Evolutionary conservation across 2,329 filamentous ascomycete species (phyloP).

Genomic region (Didymella keratinophila): DNA sequence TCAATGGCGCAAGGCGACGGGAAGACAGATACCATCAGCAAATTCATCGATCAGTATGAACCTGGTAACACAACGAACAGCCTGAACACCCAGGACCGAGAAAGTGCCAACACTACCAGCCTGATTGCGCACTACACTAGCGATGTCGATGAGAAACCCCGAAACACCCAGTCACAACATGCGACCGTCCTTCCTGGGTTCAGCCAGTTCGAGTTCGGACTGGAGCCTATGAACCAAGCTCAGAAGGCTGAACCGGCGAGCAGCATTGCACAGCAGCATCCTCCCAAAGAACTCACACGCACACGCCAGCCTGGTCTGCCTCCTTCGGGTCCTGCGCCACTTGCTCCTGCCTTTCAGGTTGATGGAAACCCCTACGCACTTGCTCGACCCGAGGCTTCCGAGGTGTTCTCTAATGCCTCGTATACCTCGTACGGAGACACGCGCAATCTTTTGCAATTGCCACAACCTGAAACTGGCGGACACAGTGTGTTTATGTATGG

Average conservation of each 20-base stretch:
- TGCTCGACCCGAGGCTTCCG: conserved; percentile 27
- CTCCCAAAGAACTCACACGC: conserved; percentile 17
- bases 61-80: conserved; percentile 19
- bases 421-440: conserved; percentile 50
- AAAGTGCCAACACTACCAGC: conserved; percentile 1
- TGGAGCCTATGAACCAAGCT: conserved; percentile 3
- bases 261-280: neutral
- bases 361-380: conserved; percentile 18
- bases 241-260: conserved; percentile 1
- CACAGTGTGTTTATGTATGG: conserved; percentile 3
- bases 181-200: conserved; percentile 22
- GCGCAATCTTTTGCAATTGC: conserved; percentile 39
- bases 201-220: conserved; percentile 39
- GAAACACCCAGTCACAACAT: conserved; percentile 7
- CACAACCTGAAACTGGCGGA: conserved; percentile 19
- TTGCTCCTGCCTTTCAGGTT: conserved; percentile 40
- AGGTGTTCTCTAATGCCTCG: conserved; percentile 36
- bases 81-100: neutral
- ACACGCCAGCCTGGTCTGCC: conserved; percentile 31
- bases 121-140: conserved; percentile 8
- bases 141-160: neutral
- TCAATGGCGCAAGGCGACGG: conserved; percentile 23
- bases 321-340: conserved; percentile 35
- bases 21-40: conserved; percentile 46
- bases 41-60: conserved; percentile 44